Evolutionary conservation across 306 rosid species (phyloP).

Genomic region (Vigna trinervia): DNA sequence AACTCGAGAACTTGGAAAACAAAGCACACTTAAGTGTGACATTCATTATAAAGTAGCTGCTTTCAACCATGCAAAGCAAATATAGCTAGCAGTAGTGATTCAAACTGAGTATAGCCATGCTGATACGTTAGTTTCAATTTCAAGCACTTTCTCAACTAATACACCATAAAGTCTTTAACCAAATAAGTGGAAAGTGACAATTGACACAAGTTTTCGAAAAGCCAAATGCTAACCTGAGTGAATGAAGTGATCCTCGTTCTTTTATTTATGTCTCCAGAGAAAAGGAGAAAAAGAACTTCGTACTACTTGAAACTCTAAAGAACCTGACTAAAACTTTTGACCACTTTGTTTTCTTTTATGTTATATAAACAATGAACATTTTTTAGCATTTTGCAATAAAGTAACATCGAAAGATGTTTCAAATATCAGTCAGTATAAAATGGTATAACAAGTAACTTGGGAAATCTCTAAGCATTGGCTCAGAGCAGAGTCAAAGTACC

Average conservation of each 20-base stretch:
- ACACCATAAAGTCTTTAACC: not conserved
- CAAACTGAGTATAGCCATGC: not conserved
- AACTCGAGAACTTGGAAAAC: slow-evolving; percentile 9
- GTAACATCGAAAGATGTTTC: slow-evolving; percentile 1
- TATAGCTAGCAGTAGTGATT: not conserved
- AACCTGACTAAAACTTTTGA: too few species aligned
- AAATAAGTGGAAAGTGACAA: not conserved
- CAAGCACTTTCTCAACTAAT: slow-evolving; percentile 5
- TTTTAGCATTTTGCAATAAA: not conserved
- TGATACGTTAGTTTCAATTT: not conserved
- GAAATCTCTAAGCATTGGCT: not conserved
- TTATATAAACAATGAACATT: not conserved
- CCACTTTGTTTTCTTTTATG: not conserved
- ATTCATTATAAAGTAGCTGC: slow-evolving; percentile 12
- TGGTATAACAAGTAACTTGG: not conserved
- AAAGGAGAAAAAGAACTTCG: not conserved
- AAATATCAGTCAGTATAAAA: not conserved
- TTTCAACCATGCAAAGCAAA: slow-evolving; percentile 15
- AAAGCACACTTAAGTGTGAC: not conserved
- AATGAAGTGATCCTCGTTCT: not conserved
- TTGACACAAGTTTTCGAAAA: not conserved
- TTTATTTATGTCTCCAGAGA: not conserved
- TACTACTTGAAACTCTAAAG: not conserved
- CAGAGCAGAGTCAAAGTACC: not conserved
- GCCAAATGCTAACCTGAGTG: slow-evolving; percentile 9